Percentiles rank a stretch among this genome's conserved stretches.
Evolutionary conservation across 108 stramenopile species (phyloP).

Genomic region (Nitzschia sp.): DNA sequence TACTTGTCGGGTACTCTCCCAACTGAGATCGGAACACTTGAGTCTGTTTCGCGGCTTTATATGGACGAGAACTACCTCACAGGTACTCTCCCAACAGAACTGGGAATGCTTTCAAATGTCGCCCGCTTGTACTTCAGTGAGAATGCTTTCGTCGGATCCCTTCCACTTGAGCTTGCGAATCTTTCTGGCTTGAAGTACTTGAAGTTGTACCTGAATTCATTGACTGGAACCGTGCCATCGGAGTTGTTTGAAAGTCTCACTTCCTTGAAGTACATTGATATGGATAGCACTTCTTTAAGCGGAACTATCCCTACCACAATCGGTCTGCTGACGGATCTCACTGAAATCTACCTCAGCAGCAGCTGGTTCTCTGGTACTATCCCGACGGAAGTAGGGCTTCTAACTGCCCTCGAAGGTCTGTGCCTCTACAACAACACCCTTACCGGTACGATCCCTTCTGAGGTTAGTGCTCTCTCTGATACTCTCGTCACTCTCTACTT

Average conservation of each 20-base stretch:
- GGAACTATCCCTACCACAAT: conserved; percentile 36
- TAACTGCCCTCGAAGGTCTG: no score
- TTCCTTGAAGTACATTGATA: conserved; percentile 30
- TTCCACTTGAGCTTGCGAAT: conserved; percentile 20
- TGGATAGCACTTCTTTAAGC: conserved; percentile 34
- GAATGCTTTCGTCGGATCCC: conserved; percentile 18
- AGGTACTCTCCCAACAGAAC: no score
- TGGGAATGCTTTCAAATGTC: no score
- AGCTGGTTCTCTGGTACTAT: no score
- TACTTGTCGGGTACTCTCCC: no score
- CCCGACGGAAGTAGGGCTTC: no score
- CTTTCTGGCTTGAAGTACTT: conserved; percentile 25
- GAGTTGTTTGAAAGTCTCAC: background rate
- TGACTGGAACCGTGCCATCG: conserved; percentile 23
- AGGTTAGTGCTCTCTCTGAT: conserved; percentile 5
- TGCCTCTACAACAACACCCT: conserved; percentile 10
- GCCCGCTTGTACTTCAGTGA: conserved; percentile 6
- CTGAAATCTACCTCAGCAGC: background rate
- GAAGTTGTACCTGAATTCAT: conserved; percentile 27
- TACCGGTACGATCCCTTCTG: conserved; percentile 10
- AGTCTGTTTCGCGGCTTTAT: background rate
- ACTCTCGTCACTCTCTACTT: no score
- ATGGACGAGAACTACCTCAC: no score
- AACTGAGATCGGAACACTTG: no score
- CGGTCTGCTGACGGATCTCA: conserved; percentile 15